Evolutionary conservation across 306 rosid genomes (phyloP), one percentile per base, ranked within the genome.

Genomic region (Inga oerstediana): DNA sequence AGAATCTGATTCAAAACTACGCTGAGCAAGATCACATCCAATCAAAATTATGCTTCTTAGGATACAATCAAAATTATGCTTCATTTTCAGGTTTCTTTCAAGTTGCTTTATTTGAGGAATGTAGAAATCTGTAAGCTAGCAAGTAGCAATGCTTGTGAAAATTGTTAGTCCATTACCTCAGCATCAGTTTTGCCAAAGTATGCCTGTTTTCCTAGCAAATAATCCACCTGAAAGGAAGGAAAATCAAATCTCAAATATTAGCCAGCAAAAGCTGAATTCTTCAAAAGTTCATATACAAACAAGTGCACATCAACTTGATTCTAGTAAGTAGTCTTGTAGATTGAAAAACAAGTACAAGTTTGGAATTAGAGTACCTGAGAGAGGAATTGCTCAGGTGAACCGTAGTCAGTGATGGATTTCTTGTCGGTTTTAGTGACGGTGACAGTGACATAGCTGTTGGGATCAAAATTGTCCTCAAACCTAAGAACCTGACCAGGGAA

Each of bases 401-500:
- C 98, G 52, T 75, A 95, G 79, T 95, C 98, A 27, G 94, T 89
- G 92, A 95, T 93, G 74, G 95, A 82, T 77, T 91, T 93, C 91
- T 95, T 95, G 59, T 95, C 98, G 48, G 96, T 92, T 35, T 92
- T 62, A 75, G 82, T 90, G 84, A 95, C 79, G 2, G 77, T 84
- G 81, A 95, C 98, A 20, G 89, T 1, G 61, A 95, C 77, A 77
- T 92, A 86, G 93, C 86, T 93, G 88, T 84, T 95, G 77, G 89
- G 0, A 79, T 95, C 98, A 41, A 91, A 91, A 88, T 95, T 95
- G 76, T 95, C 98, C 88, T 95, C 98, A 11, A 88, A 95, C 84
- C 98, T 88, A 37, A 95, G 97, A 85, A 95, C 98, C 86, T 89
- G 94, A 16, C 98, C 98, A 0, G 98, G 98, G 89, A 7, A 95